Evolutionary conservation across 2,329 filamentous ascomycete species (phyloP), one percentile per base, ranked within the genome.

Genomic region (Neonectria sp.): DNA sequence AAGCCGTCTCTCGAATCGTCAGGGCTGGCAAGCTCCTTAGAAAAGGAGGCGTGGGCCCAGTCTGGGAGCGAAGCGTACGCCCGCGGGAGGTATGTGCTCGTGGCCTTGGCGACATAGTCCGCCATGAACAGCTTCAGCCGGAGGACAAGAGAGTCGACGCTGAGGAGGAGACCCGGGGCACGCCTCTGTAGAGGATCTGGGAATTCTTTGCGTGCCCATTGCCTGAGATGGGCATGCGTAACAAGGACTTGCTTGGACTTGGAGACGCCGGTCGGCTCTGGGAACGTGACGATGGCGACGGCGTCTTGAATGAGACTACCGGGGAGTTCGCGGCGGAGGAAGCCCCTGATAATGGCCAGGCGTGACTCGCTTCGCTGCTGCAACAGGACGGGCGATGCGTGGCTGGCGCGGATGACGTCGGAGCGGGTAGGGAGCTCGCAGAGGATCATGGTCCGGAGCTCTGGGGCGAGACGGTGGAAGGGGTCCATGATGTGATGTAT

Each of bases 101-200:
- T 66, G 13, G 62, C 61, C 27, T 69, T 69, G 25, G 25, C 43
- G 11, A 67, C 6, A 13, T 69, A 69, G 33, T 67, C 67, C n/a
- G 53, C 46, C 24, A 67, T 67, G 37, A 59, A 53, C 4, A 49
- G 21, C 6, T 63, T 52, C 2, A 66, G 12, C 4, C 25, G 29
- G 11, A 27, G 17, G 6, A 68, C 24, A 8, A 66, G 46, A 1
- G 27, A 9, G 6, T 60, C 46, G 21, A 64, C 29, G 4, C 4
- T 15, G 15, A 24, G 17, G 6, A 60, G 35, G 11, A 52, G 15
- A 13, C 3, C 15, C 31, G 43, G 24, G 24, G 13, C n/a, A 13
- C 43, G 11, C 4, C 31, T 27, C 3, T 56, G 25, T 15, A 67
- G 5, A 7, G 56, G 65, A 15, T 67, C 12, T 6, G 51, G 49